Conservation (phyloP, 2,329 filamentous ascomycete species). For the Rutstroemia sp. region DNA sequence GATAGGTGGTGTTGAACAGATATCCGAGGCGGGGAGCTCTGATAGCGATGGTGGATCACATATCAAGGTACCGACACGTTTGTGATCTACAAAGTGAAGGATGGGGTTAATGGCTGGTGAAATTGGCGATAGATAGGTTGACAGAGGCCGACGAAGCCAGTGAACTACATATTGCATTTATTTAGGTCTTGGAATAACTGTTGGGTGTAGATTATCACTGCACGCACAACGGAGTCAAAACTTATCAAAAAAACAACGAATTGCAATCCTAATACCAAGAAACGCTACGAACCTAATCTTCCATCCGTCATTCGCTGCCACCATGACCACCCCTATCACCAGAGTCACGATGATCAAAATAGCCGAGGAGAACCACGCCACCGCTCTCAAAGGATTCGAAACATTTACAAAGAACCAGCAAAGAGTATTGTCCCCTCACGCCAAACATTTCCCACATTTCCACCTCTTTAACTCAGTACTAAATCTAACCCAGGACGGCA, state of each 20-base stretch:
- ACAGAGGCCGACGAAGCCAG: too few relatives aligned
- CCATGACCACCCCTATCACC: conserved; percentile 10
- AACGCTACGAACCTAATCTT: neutral
- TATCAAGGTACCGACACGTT: neutral
- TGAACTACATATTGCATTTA: too few relatives aligned
- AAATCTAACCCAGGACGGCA: conserved; percentile 39
- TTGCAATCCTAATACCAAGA: too few relatives aligned
- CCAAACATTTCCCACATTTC: neutral
- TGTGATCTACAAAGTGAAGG: neutral
- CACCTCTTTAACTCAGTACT: neutral
- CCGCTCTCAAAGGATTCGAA: conserved; percentile 13
- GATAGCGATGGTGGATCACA: neutral
- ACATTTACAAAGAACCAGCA: conserved; percentile 13
- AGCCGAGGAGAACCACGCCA: conserved; percentile 3
- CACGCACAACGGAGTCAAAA: too few relatives aligned
- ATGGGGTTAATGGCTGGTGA: too few relatives aligned
- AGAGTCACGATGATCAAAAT: conserved; percentile 14
- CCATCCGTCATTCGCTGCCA: neutral
- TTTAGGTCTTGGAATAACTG: too few relatives aligned
- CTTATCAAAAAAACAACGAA: too few relatives aligned
- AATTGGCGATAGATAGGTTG: too few relatives aligned
- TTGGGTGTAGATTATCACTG: too few relatives aligned
- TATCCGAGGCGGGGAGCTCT: neutral
- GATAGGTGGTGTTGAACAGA: neutral
- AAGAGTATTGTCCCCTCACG: conserved; percentile 2